Evolutionary conservation across 345 rosid genomes (phyloP), one percentile per base, ranked within the genome.

Genomic region (Eucalyptus leucophloia): DNA sequence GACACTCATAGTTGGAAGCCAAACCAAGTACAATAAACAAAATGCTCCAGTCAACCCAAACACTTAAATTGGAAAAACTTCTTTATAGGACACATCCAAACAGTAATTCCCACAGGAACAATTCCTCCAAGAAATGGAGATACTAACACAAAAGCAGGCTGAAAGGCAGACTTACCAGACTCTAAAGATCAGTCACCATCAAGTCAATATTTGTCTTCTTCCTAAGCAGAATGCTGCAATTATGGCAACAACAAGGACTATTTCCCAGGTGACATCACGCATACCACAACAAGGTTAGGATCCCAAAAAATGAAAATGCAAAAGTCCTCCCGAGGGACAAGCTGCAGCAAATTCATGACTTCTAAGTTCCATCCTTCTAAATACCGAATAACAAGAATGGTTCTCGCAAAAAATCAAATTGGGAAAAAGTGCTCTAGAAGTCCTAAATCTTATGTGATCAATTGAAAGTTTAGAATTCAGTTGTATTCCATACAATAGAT

Each of bases 221-320:
- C 92, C 99, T 95, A 14, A 95, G 32, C 89, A 98, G 87, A 93
- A 98, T 98, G 88, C 99, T 97, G 96, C 94, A 92, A 40, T 77
- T 77, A 37, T 40, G 47, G 85, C 85, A 77, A 77, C 47, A 40
- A 37, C 47, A 77, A 77, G 12, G 47, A 77, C 44, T 26, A 77
- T 40, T 77, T 77, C 85, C 40, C 9, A 6, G 85, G 85, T 6
- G 47, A 40, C 8, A 77, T 40, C 16, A 12, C 45, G 12, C 24
- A 21, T 77, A 19, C 83, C 47, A 40, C 47, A 2, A 42, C 17
- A 77, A 77, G 85, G 85, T 77, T 77, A 40, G 30, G 30, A 77
- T 21, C 47, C 28, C 30, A 40, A 12, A 44, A 34, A 40, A 40
- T 40, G 85, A 77, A 77, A 77, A 77, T 37, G 44, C 47, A 77